Evolutionary conservation across 2,329 filamentous ascomycete species (phyloP).

Genomic region (Aspergillus puulaauensis): DNA sequence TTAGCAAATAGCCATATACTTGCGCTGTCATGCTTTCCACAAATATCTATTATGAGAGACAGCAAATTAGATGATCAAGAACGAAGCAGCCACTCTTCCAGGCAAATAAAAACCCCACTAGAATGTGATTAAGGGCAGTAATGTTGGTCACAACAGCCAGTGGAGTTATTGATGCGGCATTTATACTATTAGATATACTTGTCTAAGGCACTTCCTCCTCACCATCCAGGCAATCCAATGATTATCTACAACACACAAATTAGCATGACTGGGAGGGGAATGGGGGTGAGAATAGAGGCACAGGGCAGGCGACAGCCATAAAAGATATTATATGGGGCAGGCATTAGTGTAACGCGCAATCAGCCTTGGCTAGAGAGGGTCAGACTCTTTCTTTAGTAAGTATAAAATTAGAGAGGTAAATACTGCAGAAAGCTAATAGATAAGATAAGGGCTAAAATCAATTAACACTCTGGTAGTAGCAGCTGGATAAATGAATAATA

Average conservation of each 20-base stretch:
- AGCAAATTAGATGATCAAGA: neutral
- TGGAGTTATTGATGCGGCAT: neutral
- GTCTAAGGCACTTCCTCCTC: neutral
- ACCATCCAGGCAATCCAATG: conserved; percentile 1
- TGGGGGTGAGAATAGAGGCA: neutral
- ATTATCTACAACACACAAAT: neutral
- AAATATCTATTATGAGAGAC: neutral
- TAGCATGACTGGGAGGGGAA: neutral
- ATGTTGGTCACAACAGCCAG: neutral
- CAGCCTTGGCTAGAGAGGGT: neutral
- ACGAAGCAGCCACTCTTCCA: neutral
- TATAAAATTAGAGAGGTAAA: neutral
- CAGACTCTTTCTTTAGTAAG: neutral
- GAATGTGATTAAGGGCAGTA: neutral
- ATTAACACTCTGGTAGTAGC: neutral
- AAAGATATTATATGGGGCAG: neutral
- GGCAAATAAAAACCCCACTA: neutral
- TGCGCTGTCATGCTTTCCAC: neutral
- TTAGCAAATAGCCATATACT: neutral
- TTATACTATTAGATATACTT: conserved; percentile 3
- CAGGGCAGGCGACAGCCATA: neutral
- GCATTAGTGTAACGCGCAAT: neutral
- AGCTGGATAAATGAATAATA: neutral
- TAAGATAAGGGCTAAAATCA: neutral
- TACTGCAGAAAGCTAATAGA: neutral